Percentiles rank a stretch among this genome's conserved stretches.
phyloP scores from a whole-genome alignment of 1,139 yeast species.

The Geotrichum candidum region DNA sequence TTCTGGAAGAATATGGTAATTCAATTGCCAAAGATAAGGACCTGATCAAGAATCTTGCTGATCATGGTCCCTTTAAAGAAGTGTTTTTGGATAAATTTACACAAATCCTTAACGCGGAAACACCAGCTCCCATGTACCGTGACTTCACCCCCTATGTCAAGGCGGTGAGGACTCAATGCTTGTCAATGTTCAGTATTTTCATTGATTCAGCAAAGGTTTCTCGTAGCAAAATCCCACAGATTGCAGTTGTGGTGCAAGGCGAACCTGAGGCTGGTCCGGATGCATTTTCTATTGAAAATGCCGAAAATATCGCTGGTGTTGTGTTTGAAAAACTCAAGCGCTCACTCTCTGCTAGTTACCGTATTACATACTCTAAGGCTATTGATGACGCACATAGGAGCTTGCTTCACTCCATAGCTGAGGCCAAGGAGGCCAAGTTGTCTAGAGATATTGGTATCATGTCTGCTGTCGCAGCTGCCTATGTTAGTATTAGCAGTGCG shows the following conservation, averaged over 20 bases:
- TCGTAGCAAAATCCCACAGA: conserved; percentile 68
- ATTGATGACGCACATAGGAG: conserved; percentile 75
- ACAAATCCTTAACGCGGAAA: conserved; percentile 42
- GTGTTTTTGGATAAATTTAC: conserved; percentile 35
- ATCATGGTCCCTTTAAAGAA: conserved; percentile 18
- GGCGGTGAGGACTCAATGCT: conserved; percentile 81
- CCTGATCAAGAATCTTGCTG: conserved; percentile 22
- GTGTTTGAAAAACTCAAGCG: conserved; percentile 62
- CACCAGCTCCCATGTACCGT: conserved; percentile 55
- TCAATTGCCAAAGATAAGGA: conserved; percentile 23
- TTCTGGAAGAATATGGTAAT: conserved; percentile 67
- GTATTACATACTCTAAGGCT: conserved; percentile 66
- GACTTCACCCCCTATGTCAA: conserved; percentile 84
- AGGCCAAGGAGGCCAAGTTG: conserved; percentile 52
- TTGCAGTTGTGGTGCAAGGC: conserved; percentile 89
- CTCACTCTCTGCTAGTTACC: conserved; percentile 61
- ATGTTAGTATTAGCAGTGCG: conserved; percentile 42
- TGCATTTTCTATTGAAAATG: conserved; percentile 77
- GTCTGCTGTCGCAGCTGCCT: conserved; percentile 71
- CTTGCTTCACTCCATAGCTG: conserved; percentile 59
- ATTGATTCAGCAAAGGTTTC: conserved; percentile 70
- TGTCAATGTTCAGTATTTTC: conserved; percentile 72
- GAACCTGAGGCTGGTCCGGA: conserved; percentile 92
- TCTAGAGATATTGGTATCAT: conserved; percentile 59
- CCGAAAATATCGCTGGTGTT: conserved; percentile 62